A percentile compares a stretch with the other conserved stretches of the same genome.
These are phyloP conservation scores for Picochlorum sp. DNA, from an alignment of 139 green algal genomes.

Conservation along the genomic window DNA sequence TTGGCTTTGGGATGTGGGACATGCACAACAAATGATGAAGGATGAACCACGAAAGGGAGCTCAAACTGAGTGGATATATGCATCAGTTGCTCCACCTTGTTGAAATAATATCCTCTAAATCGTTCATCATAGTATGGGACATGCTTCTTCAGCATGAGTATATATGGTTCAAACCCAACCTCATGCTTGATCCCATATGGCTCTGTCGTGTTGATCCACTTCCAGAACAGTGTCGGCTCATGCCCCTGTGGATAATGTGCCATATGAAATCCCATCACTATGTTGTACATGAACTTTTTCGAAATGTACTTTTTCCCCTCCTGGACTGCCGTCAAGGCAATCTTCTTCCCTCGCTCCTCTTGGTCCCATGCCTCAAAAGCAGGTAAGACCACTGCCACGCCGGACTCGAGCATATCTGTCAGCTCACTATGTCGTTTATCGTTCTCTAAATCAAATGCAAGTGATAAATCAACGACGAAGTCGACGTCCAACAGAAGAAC, in stretches of 20 bases:
- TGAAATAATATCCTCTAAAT: constrained; percentile 34
- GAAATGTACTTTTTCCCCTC: constrained; percentile 26
- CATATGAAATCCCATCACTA: constrained; percentile 29
- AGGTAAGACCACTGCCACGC: constrained; percentile 25
- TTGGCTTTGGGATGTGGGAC: constrained; percentile 26
- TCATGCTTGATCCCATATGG: constrained; percentile 21
- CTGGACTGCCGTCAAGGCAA: constrained; percentile 16
- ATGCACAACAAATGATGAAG: constrained; percentile 35
- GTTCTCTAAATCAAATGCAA: constrained; percentile 7
- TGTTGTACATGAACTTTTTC: constrained; percentile 21
- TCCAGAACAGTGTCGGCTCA: constrained; percentile 20
- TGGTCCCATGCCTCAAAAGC: constrained; percentile 31
- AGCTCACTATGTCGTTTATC: constrained; percentile 13
- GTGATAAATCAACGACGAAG: constrained; percentile 18
- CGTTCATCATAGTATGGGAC: constrained; percentile 32
- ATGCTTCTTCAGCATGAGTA: constrained; percentile 25
- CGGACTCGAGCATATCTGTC: constrained; percentile 7
- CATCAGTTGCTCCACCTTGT: constrained; percentile 38
- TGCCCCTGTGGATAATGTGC: constrained; percentile 29
- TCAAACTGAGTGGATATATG: constrained; percentile 24
- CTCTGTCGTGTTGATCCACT: constrained; percentile 19
- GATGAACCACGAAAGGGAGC: constrained; percentile 32
- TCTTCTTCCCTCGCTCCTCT: constrained; percentile 10
- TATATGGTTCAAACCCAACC: constrained; percentile 35
- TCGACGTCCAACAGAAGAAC: constrained; percentile 33